Conservation (phyloP, 495 filamentous ascomycete species). For the Chaetomidium leptoderma region DNA sequence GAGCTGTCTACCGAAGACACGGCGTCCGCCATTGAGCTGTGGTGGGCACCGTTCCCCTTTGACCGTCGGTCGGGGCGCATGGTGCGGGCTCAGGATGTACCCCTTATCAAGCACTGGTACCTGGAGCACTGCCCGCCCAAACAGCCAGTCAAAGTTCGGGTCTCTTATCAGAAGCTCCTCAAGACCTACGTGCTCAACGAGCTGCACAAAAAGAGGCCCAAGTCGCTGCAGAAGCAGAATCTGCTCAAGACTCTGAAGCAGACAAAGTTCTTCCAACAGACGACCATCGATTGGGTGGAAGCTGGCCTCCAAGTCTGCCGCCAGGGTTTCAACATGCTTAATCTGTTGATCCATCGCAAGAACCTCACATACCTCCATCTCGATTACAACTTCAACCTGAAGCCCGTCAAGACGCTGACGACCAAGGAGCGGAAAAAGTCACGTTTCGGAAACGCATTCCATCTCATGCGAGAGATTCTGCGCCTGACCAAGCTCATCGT, state of each 20-base stretch:
- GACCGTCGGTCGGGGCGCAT: conserved; percentile 95
- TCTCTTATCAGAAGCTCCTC: conserved; percentile 98
- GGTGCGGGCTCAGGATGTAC: conserved; percentile 95
- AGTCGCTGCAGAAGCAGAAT: conserved; percentile 93
- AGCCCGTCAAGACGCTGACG: conserved; percentile 97
- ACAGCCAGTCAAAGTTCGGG: conserved; percentile 94
- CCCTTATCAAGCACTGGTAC: conserved; percentile 98
- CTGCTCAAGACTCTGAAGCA: conserved; percentile 83
- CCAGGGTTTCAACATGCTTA: conserved; percentile 99
- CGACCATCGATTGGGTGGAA: conserved; percentile 98
- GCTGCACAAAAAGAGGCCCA: conserved; percentile 88
- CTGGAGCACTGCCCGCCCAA: conserved; percentile 84
- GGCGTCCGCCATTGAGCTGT: conserved; percentile 84
- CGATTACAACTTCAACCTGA: conserved; percentile 99
- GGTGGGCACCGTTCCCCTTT: conserved; percentile 99
- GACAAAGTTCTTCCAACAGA: conserved; percentile 99
- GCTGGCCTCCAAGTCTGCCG: conserved; percentile 97
- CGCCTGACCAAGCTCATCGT: conserved; percentile 97
- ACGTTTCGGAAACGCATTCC: conserved; percentile 98
- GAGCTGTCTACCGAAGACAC: conserved; percentile 88
- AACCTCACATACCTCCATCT: conserved; percentile 98
- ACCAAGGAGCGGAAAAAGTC: conserved; percentile 99
- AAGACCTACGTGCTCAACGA: conserved; percentile 97
- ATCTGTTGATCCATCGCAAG: conserved; percentile 95
- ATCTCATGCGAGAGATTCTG: conserved; percentile 98